Percentiles rank a stretch among this genome's conserved stretches.
These are phyloP conservation scores for Apiotrichum gamsii DNA, from an alignment of 1,284 basidiomycete species.

Conservation along the genomic window DNA sequence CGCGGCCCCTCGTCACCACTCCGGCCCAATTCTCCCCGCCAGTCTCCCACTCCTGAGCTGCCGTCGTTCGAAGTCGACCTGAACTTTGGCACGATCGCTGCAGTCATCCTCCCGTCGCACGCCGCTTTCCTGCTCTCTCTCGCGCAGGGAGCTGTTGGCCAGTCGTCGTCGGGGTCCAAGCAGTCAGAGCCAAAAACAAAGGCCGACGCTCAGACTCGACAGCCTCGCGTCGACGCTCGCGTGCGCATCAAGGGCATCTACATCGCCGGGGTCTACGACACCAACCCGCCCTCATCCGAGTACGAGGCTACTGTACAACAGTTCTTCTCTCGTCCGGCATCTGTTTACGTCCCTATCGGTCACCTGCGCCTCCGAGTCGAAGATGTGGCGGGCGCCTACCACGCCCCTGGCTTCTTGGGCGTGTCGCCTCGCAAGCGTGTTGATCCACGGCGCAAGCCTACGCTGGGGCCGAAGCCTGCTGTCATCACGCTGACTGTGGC, in stretches of 20 bases:
- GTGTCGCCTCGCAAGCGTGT: not conserved
- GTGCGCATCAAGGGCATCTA: conserved; percentile 29
- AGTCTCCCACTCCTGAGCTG: not conserved
- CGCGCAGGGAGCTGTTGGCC: conserved; percentile 5
- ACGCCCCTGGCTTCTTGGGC: conserved; percentile 4
- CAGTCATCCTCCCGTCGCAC: conserved; percentile 28
- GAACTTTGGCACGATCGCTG: conserved; percentile 25
- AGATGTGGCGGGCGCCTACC: conserved; percentile 21
- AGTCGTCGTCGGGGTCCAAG: not conserved
- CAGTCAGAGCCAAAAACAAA: not conserved
- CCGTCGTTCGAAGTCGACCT: conserved; percentile 23
- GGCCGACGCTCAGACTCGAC: not conserved
- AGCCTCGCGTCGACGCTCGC: conserved; percentile 18
- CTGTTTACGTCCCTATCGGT: conserved; percentile 28
- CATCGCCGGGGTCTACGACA: conserved; percentile 31
- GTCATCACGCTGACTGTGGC: conserved; percentile 17
- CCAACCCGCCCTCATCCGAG: conserved; percentile 3
- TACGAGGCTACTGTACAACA: conserved; percentile 4
- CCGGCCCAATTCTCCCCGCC: no score
- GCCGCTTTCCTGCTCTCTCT: conserved; percentile 23
- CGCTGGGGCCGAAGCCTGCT: conserved; percentile 10
- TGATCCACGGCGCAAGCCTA: conserved; percentile 5
- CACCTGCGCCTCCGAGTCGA: conserved; percentile 41
- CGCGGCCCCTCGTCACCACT: no score
- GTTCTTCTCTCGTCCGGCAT: conserved; percentile 34